A percentile compares a stretch with the other conserved stretches of the same genome.
These are phyloP conservation scores for Phialemonium atrogriseum DNA, from an alignment of 2,329 filamentous ascomycete genomes.

Conservation along the genomic window DNA sequence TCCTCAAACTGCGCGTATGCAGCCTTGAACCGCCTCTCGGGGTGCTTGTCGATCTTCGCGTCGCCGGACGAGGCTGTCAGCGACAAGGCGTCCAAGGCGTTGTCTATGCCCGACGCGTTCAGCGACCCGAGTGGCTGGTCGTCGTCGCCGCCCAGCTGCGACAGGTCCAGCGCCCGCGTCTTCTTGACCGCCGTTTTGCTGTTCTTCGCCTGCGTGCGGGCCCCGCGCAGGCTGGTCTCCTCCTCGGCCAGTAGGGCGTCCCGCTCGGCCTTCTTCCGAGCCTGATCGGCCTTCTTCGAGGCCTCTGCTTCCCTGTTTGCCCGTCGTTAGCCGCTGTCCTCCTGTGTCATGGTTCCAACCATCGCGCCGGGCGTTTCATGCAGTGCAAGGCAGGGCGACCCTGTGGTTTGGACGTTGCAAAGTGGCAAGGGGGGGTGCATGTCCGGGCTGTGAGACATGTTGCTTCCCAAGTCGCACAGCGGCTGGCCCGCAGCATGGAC, in stretches of 20 bases:
- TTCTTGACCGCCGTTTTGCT: conserved; percentile 62
- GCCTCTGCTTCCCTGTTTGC: conserved; percentile 71
- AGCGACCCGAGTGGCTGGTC: conserved; percentile 47
- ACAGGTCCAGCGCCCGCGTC: conserved; percentile 64
- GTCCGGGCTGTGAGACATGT: neutral
- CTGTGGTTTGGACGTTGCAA: too few species aligned
- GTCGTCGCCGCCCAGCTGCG: conserved; percentile 65
- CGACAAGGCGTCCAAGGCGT: conserved; percentile 79
- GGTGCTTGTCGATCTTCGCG: conserved; percentile 76
- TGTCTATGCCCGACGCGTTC: conserved; percentile 84
- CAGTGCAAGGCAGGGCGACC: too few species aligned
- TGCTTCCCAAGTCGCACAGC: too few species aligned
- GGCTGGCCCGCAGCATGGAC: too few species aligned
- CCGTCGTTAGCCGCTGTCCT: neutral
- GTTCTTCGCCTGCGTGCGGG: conserved; percentile 56
- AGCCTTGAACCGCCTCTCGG: conserved; percentile 79
- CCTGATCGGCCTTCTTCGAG: conserved; percentile 72
- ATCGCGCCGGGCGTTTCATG: too few species aligned
- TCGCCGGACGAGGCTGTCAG: conserved; percentile 46
- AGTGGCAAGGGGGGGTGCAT: neutral
- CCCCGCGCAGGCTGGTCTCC: conserved; percentile 56
- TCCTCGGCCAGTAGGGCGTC: conserved; percentile 78
- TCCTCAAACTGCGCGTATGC: conserved; percentile 80
- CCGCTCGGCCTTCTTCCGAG: conserved; percentile 85
- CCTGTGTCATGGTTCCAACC: conserved; percentile 2